Conservation (phyloP, 2,329 filamentous ascomycete species). For the Xylariales sp. region DNA sequence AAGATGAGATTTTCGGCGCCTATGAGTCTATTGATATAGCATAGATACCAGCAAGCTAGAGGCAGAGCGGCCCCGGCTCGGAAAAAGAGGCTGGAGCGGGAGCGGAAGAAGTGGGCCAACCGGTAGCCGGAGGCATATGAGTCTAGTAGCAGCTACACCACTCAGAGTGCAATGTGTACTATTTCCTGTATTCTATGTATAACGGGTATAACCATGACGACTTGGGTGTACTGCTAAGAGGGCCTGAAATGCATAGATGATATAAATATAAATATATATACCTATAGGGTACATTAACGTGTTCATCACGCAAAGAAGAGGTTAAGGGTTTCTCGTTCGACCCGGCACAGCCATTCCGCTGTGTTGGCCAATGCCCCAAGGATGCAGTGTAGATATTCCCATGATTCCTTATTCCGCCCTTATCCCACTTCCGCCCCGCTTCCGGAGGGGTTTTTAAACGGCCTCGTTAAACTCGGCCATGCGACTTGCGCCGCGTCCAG, state of each 20-base stretch:
- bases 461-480: too few relatives aligned
- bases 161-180: slow-evolving; percentile 1
- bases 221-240: slow-evolving; percentile 19
- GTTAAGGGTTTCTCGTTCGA: neutral
- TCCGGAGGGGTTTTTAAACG: neutral
- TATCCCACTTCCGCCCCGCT: neutral
- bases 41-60: slow-evolving; percentile 17
- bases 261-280: neutral
- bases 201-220: slow-evolving; percentile 18
- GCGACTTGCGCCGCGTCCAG: too few relatives aligned
- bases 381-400: neutral
- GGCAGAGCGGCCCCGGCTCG: neutral
- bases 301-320: neutral
- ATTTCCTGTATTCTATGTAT: slow-evolving; percentile 25
- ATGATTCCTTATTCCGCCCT: neutral
- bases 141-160: neutral
- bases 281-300: slow-evolving; percentile 7
- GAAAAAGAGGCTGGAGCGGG: slow-evolving; percentile 7
- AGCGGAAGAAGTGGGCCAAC: slow-evolving; percentile 5
- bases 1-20: slow-evolving; percentile 44
- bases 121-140: neutral
- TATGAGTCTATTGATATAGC: slow-evolving; percentile 35
- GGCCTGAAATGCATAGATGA: slow-evolving; percentile 20
- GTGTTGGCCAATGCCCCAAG: neutral
- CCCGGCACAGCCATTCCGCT: neutral